These are phyloP conservation scores for Leptographium radiaticola DNA, from an alignment of 2,329 filamentous ascomycete species.

Conservation along the genomic window DNA sequence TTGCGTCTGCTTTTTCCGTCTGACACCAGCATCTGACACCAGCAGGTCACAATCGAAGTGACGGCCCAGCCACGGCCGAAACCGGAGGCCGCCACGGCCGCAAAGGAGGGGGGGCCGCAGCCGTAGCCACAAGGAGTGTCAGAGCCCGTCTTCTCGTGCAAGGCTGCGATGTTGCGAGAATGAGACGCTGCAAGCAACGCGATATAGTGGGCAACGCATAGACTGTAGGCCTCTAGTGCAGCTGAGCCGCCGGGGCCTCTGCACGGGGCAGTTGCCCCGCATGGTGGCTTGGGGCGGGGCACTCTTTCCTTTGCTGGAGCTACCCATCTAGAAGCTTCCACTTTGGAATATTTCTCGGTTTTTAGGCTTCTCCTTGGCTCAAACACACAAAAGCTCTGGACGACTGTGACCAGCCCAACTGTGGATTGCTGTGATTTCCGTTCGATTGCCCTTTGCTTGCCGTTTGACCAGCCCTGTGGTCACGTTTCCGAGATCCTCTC, in stretches of 20 bases:
- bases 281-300: not conserved
- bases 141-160: too few species aligned
- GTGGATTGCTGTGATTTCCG: not conserved
- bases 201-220: too few species aligned
- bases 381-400: not conserved
- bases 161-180: too few species aligned
- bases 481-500: too few species aligned
- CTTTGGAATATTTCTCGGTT: not conserved
- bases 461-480: too few species aligned
- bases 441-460: not conserved
- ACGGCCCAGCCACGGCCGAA: not conserved
- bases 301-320: not conserved
- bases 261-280: conserved; percentile 1
- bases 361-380: not conserved
- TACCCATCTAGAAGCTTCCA: conserved; percentile 5
- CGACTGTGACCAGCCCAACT: too few species aligned
- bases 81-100: too few species aligned
- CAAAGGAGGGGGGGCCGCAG: too few species aligned
- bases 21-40: not conserved
- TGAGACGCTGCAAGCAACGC: too few species aligned
- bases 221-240: too few species aligned
- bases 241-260: not conserved
- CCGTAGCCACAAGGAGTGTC: too few species aligned
- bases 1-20: not conserved
- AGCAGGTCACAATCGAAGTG: conserved; percentile 6